Base-by-base conservation (phyloP, 2,329 filamentous ascomycete species). In the Pochonia chlamydosporia region DNA sequence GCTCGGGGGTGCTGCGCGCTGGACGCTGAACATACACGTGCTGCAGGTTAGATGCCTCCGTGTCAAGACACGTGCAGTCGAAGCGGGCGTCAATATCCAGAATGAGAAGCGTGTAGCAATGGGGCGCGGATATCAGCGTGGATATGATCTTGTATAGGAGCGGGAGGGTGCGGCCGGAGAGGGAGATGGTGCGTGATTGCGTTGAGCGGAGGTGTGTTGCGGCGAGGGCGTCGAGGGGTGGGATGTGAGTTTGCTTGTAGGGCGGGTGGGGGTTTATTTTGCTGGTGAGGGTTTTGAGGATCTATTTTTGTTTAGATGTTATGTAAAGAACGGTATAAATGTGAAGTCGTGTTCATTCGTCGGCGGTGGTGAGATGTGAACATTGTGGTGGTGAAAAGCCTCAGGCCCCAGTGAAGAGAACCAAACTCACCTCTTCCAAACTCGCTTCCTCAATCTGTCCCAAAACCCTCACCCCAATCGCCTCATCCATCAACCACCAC, bases 341-440 rank as follows among this genome's bases (percentile, higher is more conserved):
- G n/a, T n/a, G n/a, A n/a, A n/a, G n/a, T n/a, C 26, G 3, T 10
- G 25, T n/a, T n/a, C n/a, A n/a, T n/a, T n/a, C n/a, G n/a, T n/a
- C n/a, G n/a, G n/a, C n/a, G n/a, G n/a, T n/a, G 26, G 7, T 28
- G 26, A 28, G 26, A 28, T 28, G 7, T 28, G 7, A 13, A 8
- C 26, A 13, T 28, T n/a, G 26, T 7, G 26, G 26, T 28, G 26
- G 26, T 13, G 26, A 28, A 13, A 7, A 28, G 26, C 26, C 26
- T 18, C 14, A 18, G 26, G 16, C 40, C 18, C 4, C 26, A 40
- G 25, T n/a, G 26, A 37, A 31, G n/a, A 21, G 24, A 40, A 46
- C n/a, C 13, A n/a, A 40, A 65, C 69, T 66, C 59, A 84, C 81
- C 72, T 82, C 75, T 58, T 84, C 78, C 35, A 84, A 64, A 59